These are phyloP conservation scores for Fusarium sp. DNA, from an alignment of 2,329 filamentous ascomycete species.

Conservation along the genomic window DNA sequence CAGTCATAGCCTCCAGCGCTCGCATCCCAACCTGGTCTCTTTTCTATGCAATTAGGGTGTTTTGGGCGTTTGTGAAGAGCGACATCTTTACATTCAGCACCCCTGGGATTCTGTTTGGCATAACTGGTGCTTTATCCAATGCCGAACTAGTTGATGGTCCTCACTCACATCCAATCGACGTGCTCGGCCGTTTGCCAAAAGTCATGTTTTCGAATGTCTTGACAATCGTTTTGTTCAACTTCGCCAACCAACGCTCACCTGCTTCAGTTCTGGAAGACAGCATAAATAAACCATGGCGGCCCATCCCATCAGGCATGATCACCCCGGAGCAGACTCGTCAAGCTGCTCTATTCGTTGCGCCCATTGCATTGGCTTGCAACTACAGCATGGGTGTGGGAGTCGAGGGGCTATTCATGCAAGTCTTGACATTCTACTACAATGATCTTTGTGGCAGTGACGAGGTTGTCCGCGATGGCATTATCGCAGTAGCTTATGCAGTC, in stretches of 20 bases:
- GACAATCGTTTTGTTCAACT: accelerated
- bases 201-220: neutral
- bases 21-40: neutral
- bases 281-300: neutral
- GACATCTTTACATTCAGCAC: neutral
- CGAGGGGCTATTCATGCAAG: neutral
- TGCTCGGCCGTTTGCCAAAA: accelerated
- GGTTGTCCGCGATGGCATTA: neutral
- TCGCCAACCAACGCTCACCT: neutral
- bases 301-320: neutral
- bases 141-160: neutral
- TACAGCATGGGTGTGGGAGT: neutral
- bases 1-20: accelerated
- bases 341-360: neutral
- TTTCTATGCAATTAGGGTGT: neutral
- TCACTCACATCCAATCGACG: accelerated
- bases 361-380: neutral
- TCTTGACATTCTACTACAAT: neutral
- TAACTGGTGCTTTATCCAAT: accelerated
- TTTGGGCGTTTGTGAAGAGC: neutral
- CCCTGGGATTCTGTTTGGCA: neutral
- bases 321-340: neutral
- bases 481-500: neutral
- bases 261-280: neutral
- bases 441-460: neutral